Percentiles rank a stretch among this genome's conserved stretches.
Conservation (phyloP, 306 rosid genomes). For the Dalbergia cultrata region DNA sequence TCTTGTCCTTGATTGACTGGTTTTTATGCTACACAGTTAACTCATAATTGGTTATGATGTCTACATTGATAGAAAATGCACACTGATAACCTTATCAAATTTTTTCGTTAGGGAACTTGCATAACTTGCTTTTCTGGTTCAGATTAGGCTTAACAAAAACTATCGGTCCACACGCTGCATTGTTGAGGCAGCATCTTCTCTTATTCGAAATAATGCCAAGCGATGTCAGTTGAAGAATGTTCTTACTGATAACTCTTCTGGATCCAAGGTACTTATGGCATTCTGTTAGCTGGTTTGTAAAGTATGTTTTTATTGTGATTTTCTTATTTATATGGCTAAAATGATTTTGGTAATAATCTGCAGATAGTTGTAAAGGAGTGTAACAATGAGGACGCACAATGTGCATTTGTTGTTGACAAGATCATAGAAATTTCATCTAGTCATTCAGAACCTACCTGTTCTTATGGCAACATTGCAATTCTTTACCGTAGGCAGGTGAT, state of each 20-base stretch:
- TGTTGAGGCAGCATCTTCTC: slow-evolving; percentile 92
- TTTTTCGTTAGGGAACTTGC: slow-evolving; percentile 27
- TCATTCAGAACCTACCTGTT: slow-evolving; percentile 61
- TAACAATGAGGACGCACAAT: slow-evolving; percentile 87
- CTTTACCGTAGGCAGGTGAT: slow-evolving; percentile 97
- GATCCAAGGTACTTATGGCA: slow-evolving; percentile 78
- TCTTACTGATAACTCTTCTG: slow-evolving; percentile 82
- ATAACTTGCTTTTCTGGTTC: slow-evolving; percentile 46
- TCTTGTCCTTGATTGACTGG: slow-evolving; percentile 40
- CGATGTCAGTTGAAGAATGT: slow-evolving; percentile 77
- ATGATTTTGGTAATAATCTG: slow-evolving; percentile 36
- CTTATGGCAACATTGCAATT: slow-evolving; percentile 79
- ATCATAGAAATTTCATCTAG: slow-evolving; percentile 69
- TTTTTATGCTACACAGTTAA: slow-evolving; percentile 35
- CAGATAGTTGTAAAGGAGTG: slow-evolving; percentile 89
- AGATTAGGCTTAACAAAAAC: slow-evolving; percentile 91
- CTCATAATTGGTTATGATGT: slow-evolving; percentile 12
- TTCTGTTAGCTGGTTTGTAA: slow-evolving; percentile 36
- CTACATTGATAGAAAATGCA: slow-evolving; percentile 23
- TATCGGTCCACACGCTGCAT: slow-evolving; percentile 93
- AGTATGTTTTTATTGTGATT: slow-evolving; percentile 28
- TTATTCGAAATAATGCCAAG: slow-evolving; percentile 76
- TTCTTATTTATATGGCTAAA: slow-evolving; percentile 31
- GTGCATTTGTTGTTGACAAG: slow-evolving; percentile 90
- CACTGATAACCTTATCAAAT: neutral